phyloP scores from a whole-genome alignment of 768 basidiomycete genomes.

The Russula sp. region DNA sequence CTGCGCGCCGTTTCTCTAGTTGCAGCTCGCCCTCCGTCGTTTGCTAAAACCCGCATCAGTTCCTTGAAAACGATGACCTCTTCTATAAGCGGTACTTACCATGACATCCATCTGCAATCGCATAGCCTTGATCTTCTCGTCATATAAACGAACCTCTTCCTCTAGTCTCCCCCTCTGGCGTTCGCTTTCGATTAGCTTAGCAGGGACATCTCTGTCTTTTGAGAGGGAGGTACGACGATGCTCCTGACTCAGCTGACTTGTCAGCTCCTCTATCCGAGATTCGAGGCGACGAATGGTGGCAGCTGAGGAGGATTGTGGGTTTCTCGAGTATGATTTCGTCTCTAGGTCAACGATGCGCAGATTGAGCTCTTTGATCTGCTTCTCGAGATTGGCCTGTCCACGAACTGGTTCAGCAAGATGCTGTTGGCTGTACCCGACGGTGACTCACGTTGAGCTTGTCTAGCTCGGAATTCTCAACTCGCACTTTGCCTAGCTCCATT shows the following conservation, averaged over 20 bases:
- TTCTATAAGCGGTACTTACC: conserved; percentile 38
- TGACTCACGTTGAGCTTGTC: conserved; percentile 66
- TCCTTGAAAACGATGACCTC: background rate
- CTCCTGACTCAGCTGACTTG: conserved; percentile 51
- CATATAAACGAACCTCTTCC: conserved; percentile 57
- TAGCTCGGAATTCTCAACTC: conserved; percentile 76
- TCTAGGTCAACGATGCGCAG: conserved; percentile 79
- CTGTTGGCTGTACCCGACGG: conserved; percentile 15
- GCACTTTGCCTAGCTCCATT: conserved; percentile 64
- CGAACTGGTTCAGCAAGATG: conserved; percentile 1
- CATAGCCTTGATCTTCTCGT: conserved; percentile 50
- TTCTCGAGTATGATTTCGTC: conserved; percentile 59
- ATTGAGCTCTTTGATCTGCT: conserved; percentile 79
- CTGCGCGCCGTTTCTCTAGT: conserved; percentile 66
- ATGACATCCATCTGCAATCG: conserved; percentile 54
- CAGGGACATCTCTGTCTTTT: conserved; percentile 45
- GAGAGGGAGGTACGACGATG: conserved; percentile 33
- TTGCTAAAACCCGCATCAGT: conserved; percentile 43
- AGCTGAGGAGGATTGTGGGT: conserved; percentile 37
- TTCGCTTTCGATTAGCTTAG: conserved; percentile 55
- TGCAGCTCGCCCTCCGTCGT: conserved; percentile 61
- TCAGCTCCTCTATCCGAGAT: conserved; percentile 67
- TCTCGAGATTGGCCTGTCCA: conserved; percentile 70
- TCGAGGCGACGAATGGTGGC: conserved; percentile 54
- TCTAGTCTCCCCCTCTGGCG: conserved; percentile 57